Evolutionary conservation across 805 yeast species (phyloP), one percentile per base, ranked within the genome.

Genomic region (Wickerhamiella cacticola): DNA sequence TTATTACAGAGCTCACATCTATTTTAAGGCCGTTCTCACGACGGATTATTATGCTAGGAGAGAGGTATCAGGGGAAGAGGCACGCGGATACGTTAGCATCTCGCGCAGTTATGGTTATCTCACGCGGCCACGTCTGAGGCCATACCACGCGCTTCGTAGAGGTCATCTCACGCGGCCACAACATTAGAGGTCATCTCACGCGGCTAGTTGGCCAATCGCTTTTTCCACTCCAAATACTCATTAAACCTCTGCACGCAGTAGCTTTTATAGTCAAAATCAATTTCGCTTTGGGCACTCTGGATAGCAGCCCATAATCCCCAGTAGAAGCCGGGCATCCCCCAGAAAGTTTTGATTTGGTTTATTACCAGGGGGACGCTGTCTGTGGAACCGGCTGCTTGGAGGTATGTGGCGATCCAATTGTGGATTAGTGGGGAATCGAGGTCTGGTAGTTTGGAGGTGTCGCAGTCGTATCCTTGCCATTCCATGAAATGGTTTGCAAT

Each of bases 251-350:
- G 64, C 38, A 69, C 68, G 1, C 83, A 76, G 57, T 82, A 82
- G 9, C 69, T 66, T 3, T 73, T 69, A 59, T 82, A 82, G 58
- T 80, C 80, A 60, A 82, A 82, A 55, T 82, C 89, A 41, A 82
- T 81, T 24, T 75, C 71, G 1, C 86, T 79, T 19, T 79, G 74
- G 48, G 72, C 72, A 51, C 80, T 70, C 62, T 82, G 92, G 46
- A 82, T 82, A 51, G 78, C 79, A 1, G 87, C 77, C 92, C 92
- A 82, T 8, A 82, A 71, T 1, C 89, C 88, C 92, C 92, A 82
- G 60, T 80, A 82, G 57, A 82, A 79, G 0, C 89, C 92, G 0
- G 92, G 92, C 63, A 82, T 63, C 0, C 92, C 92, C 66, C 80
- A 82, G 67, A 74, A 80, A 3, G 70, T 60, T 12, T 67, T 62